Percentiles rank a stretch among this genome's conserved stretches.
phyloP scores from a whole-genome alignment of 202 grass and related monocot genomes.

The Dendrocalamus latiflorus region DNA sequence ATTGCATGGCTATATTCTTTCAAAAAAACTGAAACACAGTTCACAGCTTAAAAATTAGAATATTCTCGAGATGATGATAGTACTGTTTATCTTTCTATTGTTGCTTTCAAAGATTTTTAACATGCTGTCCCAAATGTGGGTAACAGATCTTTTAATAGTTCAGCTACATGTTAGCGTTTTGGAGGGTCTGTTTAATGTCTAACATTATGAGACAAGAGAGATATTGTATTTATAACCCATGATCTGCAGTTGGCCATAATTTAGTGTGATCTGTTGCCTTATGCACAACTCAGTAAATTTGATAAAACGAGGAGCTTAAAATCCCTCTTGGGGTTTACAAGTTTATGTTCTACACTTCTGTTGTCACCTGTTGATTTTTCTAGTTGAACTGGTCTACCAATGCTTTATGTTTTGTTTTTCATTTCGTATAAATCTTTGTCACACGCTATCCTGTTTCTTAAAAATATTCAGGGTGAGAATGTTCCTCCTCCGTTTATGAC shows the following conservation, averaged over 20 bases:
- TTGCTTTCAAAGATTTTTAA: constrained; percentile 4
- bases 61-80: not conserved
- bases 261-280: not conserved
- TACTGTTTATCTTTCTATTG: not conserved
- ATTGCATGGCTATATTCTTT: constrained; percentile 19
- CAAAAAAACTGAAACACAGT: not conserved
- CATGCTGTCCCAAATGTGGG: not conserved
- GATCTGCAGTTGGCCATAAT: not conserved
- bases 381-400: too few species aligned
- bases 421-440: too few species aligned
- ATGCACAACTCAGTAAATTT: not conserved
- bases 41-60: not conserved
- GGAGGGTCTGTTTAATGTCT: not conserved
- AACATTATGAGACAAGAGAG: not conserved
- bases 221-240: constrained; percentile 10
- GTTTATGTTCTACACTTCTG: constrained; percentile 24
- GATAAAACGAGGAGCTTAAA: not conserved
- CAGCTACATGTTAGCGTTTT: not conserved
- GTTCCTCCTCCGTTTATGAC: too few species aligned
- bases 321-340: not conserved
- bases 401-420: too few species aligned
- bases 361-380: not conserved
- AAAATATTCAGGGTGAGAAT: too few species aligned
- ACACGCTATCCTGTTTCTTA: too few species aligned
- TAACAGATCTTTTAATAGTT: constrained; percentile 14